Conservation (phyloP, 148 eudicot species). For the Vaccinium vitisidaea region DNA sequence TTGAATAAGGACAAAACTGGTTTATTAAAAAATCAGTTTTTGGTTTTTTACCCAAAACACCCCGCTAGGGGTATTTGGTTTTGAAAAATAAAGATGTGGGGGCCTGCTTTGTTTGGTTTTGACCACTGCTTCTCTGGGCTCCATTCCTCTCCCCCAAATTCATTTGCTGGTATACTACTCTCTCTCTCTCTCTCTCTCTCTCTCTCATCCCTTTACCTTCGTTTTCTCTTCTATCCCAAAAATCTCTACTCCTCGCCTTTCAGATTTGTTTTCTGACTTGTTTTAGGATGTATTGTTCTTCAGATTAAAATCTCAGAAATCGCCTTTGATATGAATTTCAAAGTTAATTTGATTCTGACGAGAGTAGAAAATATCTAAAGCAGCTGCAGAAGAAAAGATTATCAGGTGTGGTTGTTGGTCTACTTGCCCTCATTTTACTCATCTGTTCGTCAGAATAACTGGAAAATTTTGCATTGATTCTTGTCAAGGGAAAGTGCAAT, state of each 20-base stretch:
- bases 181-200: not conserved
- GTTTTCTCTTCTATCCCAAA: not conserved
- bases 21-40: too few relatives aligned
- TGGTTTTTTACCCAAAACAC: too few relatives aligned
- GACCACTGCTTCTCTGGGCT: slow-evolving; percentile 13
- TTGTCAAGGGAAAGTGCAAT: not conserved
- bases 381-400: not conserved
- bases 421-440: not conserved
- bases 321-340: not conserved
- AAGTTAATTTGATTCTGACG: not conserved
- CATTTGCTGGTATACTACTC: not conserved
- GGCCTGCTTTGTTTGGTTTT: slow-evolving; percentile 1
- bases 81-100: slow-evolving; percentile 17
- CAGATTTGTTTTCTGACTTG: not conserved
- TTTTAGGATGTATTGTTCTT: not conserved
- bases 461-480: not conserved
- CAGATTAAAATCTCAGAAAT: not conserved
- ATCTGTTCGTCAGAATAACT: not conserved
- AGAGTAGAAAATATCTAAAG: not conserved
- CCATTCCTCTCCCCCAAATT: not conserved
- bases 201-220: not conserved
- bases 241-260: not conserved
- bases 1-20: too few relatives aligned
- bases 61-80: too few relatives aligned
- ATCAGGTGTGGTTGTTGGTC: not conserved